phyloP scores from a whole-genome alignment of 768 basidiomycete genomes.

The Lactifluus piperatus region DNA sequence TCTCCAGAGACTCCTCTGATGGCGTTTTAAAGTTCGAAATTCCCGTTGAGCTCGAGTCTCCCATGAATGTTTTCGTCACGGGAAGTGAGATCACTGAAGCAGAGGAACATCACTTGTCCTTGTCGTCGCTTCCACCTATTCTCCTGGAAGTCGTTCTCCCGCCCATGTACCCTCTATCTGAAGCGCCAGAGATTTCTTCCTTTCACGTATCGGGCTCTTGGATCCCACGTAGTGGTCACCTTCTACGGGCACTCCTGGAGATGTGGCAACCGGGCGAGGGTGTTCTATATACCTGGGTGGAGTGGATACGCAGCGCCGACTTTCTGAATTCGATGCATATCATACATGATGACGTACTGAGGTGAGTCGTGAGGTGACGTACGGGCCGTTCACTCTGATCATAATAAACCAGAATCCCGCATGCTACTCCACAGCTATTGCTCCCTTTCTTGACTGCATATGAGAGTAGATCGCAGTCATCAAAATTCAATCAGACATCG shows the following conservation, averaged over 20 bases:
- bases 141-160: conserved; percentile 48
- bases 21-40: conserved; percentile 49
- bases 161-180: conserved; percentile 42
- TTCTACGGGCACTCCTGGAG: conserved; percentile 36
- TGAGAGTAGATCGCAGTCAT: conserved; percentile 38
- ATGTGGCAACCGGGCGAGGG: conserved; percentile 57
- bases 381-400: not conserved
- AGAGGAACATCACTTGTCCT: conserved; percentile 26
- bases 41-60: conserved; percentile 48
- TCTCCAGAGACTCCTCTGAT: conserved; percentile 34
- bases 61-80: conserved; percentile 34
- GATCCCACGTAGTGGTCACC: conserved; percentile 35
- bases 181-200: conserved; percentile 46
- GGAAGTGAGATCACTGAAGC: conserved; percentile 21
- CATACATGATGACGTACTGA: conserved; percentile 14
- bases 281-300: conserved; percentile 62
- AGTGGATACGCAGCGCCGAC: conserved; percentile 58
- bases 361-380: not conserved
- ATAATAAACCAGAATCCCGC: conserved; percentile 36
- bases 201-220: conserved; percentile 51
- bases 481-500: conserved; percentile 52
- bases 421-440: conserved; percentile 49
- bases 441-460: conserved; percentile 39
- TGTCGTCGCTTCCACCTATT: conserved; percentile 55
- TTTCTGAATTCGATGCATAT: conserved; percentile 46